Percentiles rank a stretch among this genome's conserved stretches.
Evolutionary conservation across 192 early-diverging fungal species (phyloP).

Genomic region (Geranomyces variabilis): DNA sequence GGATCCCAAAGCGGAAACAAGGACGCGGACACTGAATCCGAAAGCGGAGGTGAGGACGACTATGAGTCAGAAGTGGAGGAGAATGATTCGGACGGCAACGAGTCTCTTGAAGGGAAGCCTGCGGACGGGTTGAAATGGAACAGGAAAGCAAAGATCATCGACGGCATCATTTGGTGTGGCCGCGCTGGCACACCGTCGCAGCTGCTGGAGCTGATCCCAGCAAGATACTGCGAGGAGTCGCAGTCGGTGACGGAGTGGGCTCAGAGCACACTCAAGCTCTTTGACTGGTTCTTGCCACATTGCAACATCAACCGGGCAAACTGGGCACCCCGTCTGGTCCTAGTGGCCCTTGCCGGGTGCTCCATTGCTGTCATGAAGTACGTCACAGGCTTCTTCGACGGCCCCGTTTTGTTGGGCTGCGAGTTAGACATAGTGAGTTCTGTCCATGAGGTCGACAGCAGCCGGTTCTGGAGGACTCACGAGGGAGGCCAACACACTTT

Average conservation of each 20-base stretch:
- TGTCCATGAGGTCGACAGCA: neutral
- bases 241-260: too few relatives aligned
- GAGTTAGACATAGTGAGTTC: neutral
- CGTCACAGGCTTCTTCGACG: too few relatives aligned
- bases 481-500: neutral
- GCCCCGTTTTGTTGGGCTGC: neutral
- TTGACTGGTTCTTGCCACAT: too few relatives aligned
- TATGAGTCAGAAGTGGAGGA: neutral
- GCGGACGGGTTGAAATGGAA: too few relatives aligned
- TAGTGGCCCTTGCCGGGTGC: too few relatives aligned
- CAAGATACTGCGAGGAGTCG: too few relatives aligned
- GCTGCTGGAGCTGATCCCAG: too few relatives aligned
- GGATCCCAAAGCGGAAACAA: neutral
- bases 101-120: too few relatives aligned
- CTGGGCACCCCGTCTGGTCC: too few relatives aligned
- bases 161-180: neutral
- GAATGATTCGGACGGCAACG: neutral
- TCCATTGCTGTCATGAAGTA: too few relatives aligned
- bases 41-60: neutral
- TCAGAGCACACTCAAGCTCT: too few relatives aligned
- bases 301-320: too few relatives aligned
- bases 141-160: neutral
- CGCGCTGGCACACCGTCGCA: neutral
- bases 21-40: neutral
- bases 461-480: neutral